Evolutionary conservation across 164 flowering plant genomes (phyloP), one percentile per base, ranked within the genome.

Genomic region (Stephania cephalantha): DNA sequence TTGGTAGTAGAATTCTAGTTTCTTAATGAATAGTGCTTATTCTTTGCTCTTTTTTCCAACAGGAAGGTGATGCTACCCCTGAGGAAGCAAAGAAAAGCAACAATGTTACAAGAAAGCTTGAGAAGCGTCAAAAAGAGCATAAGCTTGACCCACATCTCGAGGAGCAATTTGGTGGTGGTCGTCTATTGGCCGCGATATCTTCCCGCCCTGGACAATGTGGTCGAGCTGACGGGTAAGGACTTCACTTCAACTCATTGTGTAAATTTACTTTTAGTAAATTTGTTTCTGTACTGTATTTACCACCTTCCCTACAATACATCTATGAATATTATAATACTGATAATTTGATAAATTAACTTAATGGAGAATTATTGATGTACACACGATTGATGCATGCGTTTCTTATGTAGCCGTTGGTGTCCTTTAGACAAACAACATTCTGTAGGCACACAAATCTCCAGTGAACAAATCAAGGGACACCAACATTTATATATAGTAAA

Each of bases 171-270:
- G 18, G 42, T 5, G 44, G 73, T 76, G 87, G 87, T 5, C 86
- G 89, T 68, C 69, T 86, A 1, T 74, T 83, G 61, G 89, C 89
- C 68, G 76, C 81, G 12, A 86, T 86, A 73, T 77, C 86, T 42
- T 86, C 89, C 20, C 78, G 87, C 10, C 89, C 89, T 77, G 87
- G 89, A 68, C 89, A 85, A 46, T 85, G 86, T 73, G 89, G 89
- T 22, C 84, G 87, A 30, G 84, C 86, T 65, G 87, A 86, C 80
- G 89, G 89, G 87, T 83, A 79, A 42, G 20, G 63, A 71, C 29
- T 46, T 5, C 45, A 15, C 44, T 69, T 15, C n/a, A 4, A 46
- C 25, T 13, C 15, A n/a, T 13, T 7, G 9, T 71, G 42, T 35
- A 35, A 35, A 6, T 5, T 30, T 12, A 17, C 44, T 12, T 25